Conservation (phyloP, 2,329 filamentous ascomycete genomes). For the Geoglossum cookeanum region DNA sequence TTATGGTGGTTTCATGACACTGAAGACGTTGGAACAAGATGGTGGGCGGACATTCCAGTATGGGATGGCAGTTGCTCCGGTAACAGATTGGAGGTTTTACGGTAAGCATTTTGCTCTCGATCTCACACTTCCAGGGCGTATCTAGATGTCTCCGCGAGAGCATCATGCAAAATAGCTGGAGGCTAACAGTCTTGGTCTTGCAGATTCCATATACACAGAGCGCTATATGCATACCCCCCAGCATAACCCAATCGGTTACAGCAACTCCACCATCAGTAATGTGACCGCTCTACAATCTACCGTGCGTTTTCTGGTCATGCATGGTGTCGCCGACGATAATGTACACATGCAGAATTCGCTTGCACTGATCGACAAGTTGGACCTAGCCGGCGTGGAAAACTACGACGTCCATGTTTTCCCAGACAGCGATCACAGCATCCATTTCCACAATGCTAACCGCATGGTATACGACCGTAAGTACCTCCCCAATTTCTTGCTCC, state of each 20-base stretch:
- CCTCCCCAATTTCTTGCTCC: background rate
- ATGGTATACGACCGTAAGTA: slow-evolving; percentile 85
- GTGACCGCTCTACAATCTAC: slow-evolving; percentile 52
- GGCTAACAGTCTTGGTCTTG: background rate
- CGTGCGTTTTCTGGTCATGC: slow-evolving; percentile 85
- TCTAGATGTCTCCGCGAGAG: background rate
- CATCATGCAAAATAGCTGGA: background rate
- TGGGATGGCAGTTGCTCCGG: slow-evolving; percentile 93
- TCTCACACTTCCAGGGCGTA: background rate
- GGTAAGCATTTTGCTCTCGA: slow-evolving; percentile 20
- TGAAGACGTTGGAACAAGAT: slow-evolving; percentile 88
- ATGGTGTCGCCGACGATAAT: slow-evolving; percentile 92
- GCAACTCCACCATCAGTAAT: slow-evolving; percentile 54
- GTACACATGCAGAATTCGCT: slow-evolving; percentile 94
- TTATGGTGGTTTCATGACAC: slow-evolving; percentile 83
- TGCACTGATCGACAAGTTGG: slow-evolving; percentile 67
- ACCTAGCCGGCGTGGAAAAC: slow-evolving; percentile 66
- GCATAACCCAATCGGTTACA: slow-evolving; percentile 60
- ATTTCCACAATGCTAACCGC: slow-evolving; percentile 77
- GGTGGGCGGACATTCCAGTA: slow-evolving; percentile 82
- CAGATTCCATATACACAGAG: slow-evolving; percentile 79
- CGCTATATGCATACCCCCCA: slow-evolving; percentile 94
- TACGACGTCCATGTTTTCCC: slow-evolving; percentile 96
- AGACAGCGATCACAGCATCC: slow-evolving; percentile 87
- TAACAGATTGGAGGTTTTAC: slow-evolving; percentile 97